Evolutionary conservation across 2,329 filamentous ascomycete genomes (phyloP).

Genomic region (Nakataea oryzae): DNA sequence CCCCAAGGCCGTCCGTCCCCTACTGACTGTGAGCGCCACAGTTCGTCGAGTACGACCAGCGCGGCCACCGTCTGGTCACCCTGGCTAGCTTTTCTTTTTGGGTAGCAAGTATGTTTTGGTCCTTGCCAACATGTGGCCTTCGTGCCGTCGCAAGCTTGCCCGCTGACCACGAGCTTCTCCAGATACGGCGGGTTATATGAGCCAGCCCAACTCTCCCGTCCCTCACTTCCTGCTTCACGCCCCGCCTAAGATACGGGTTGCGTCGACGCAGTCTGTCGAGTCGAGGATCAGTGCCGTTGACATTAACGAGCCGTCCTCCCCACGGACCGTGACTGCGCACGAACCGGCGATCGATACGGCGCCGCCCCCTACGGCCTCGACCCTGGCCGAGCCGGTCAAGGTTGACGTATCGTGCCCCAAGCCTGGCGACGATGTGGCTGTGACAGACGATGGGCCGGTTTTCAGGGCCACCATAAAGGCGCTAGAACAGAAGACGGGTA

Average conservation of each 20-base stretch:
- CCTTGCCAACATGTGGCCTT: not conserved
- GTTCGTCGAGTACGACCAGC: constrained; percentile 96
- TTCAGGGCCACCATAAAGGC: constrained; percentile 97
- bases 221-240: constrained; percentile 64
- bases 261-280: constrained; percentile 79
- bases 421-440: constrained; percentile 74
- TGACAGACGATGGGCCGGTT: constrained; percentile 83
- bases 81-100: constrained; percentile 92
- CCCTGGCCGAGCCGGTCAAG: constrained; percentile 49
- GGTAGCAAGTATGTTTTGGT: constrained; percentile 60
- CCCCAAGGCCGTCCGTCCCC: not conserved
- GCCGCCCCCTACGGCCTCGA: constrained; percentile 11
- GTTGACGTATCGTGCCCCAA: constrained; percentile 82
- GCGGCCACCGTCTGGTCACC: constrained; percentile 79
- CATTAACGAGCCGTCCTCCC: constrained; percentile 48
- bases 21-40: constrained; percentile 19
- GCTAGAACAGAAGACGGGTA: constrained; percentile 90
- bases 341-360: constrained; percentile 9
- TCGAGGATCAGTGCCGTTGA: constrained; percentile 71
- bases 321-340: constrained; percentile 30
- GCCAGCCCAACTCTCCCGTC: constrained; percentile 55
- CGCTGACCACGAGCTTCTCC: constrained; percentile 10
- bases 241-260: constrained; percentile 67
- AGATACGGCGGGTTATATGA: constrained; percentile 34
- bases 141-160: not conserved